Conservation (phyloP, 116 monocot species). For the Dioscorea cayenensis region DNA sequence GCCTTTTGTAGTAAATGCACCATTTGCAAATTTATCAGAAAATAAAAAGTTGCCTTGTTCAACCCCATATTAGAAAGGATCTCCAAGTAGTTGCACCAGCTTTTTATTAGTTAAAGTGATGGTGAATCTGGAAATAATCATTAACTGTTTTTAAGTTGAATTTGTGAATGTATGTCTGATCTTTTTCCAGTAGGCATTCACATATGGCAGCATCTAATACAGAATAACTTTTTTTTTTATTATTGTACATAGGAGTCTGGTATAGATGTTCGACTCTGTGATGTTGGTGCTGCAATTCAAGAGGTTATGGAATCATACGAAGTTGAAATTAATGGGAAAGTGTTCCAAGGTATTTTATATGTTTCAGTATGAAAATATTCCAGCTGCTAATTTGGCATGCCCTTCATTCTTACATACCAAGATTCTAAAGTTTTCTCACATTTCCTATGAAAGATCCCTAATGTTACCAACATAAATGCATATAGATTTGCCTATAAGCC, state of each 20-base stretch:
- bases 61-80: neutral
- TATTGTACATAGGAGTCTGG: slow-evolving; percentile 70
- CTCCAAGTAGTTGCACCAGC: neutral
- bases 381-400: too few species aligned
- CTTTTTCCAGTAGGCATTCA: neutral
- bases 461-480: too few species aligned
- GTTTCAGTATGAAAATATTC: neutral
- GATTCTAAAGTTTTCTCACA: too few species aligned
- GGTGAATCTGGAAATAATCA: slow-evolving; percentile 1
- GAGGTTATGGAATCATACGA: slow-evolving; percentile 99
- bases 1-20: too few species aligned
- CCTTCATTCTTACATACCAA: too few species aligned
- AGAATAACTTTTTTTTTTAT: neutral
- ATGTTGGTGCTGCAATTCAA: slow-evolving; percentile 96
- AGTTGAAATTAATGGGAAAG: slow-evolving; percentile 95
- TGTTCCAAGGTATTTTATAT: slow-evolving; percentile 62
- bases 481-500: too few species aligned
- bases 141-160: neutral
- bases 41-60: too few species aligned
- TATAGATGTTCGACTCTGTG: slow-evolving; percentile 91
- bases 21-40: too few species aligned
- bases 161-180: neutral
- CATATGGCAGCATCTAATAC: neutral
- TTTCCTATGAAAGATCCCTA: too few species aligned
- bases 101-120: neutral